phyloP scores from a whole-genome alignment of 2,329 filamentous ascomycete species.

The Colletotrichum navitas region DNA sequence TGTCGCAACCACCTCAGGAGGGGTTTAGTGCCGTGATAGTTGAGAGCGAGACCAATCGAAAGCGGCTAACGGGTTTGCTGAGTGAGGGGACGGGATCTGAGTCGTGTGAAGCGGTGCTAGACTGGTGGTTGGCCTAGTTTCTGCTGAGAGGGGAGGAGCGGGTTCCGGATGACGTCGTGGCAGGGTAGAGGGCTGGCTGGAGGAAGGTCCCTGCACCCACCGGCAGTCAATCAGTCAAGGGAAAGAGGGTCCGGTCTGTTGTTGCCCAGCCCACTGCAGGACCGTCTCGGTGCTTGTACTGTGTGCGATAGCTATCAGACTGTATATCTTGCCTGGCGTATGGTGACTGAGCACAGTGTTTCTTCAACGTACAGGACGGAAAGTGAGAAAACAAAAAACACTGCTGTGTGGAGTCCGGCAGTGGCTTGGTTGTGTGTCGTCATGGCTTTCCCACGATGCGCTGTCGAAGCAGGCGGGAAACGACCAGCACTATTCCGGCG shows the following conservation, averaged over 20 bases:
- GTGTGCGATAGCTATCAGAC: slow-evolving; percentile 3
- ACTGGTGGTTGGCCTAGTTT: slow-evolving; percentile 15
- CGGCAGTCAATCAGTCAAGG: not conserved
- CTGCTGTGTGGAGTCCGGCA: slow-evolving; percentile 18
- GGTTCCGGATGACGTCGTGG: slow-evolving; percentile 29
- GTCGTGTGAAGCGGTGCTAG: not conserved
- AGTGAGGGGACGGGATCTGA: not conserved
- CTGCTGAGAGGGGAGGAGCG: not conserved
- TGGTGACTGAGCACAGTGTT: not conserved
- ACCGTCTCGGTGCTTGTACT: not conserved
- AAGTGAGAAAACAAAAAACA: not conserved
- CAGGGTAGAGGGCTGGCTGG: slow-evolving; percentile 10
- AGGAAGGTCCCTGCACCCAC: slow-evolving; percentile 29
- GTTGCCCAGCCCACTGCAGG: slow-evolving; percentile 28
- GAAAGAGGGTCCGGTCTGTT: slow-evolving; percentile 8
- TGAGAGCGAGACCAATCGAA: not conserved
- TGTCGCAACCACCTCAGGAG: not conserved
- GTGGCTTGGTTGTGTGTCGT: slow-evolving; percentile 41
- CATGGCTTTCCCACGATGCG: slow-evolving; percentile 36
- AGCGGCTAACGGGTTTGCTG: not conserved
- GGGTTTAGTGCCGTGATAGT: not conserved
- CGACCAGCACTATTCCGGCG: slow-evolving; percentile 10
- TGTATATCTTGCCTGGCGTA: not conserved
- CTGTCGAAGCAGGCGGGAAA: slow-evolving; percentile 31
- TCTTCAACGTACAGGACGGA: not conserved